phyloP scores from a whole-genome alignment of 345 rosid species.

The Syzygium grande region DNA sequence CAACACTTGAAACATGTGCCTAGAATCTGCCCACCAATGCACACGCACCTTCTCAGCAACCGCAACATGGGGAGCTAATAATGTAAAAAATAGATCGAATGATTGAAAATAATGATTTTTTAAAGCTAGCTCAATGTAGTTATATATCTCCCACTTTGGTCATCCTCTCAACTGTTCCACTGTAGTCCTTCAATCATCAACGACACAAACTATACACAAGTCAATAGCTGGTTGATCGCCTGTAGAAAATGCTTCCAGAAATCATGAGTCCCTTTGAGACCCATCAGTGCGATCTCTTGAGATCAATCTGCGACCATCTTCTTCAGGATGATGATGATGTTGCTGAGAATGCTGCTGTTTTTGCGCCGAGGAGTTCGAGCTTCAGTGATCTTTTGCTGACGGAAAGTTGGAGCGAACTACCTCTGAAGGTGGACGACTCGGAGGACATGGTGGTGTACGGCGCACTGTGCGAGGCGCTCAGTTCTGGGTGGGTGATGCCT shows the following conservation, averaged over 20 bases:
- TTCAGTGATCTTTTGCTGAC: constrained; percentile 20
- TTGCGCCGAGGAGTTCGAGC: constrained; percentile 14
- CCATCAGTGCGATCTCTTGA: not conserved
- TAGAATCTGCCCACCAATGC: not conserved
- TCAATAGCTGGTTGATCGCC: not conserved
- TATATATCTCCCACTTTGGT: not conserved
- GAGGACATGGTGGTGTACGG: constrained; percentile 31
- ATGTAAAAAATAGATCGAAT: not conserved
- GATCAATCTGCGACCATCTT: not conserved
- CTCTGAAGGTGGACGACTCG: constrained; percentile 21
- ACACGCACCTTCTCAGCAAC: not conserved
- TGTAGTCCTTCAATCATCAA: not conserved
- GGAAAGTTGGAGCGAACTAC: constrained; percentile 35
- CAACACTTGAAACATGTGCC: not conserved
- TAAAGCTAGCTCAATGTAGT: not conserved
- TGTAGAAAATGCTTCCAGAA: not conserved
- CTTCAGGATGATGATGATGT: not conserved
- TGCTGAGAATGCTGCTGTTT: not conserved
- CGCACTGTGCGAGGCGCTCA: constrained; percentile 24
- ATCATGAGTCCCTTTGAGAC: not conserved
- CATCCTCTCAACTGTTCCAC: not conserved
- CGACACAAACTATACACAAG: not conserved
- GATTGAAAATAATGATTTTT: not conserved
- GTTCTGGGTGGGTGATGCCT: constrained; percentile 21
- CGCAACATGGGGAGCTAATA: not conserved